phyloP scores from a whole-genome alignment of 139 green algal species.

The Chlorella sp. region DNA sequence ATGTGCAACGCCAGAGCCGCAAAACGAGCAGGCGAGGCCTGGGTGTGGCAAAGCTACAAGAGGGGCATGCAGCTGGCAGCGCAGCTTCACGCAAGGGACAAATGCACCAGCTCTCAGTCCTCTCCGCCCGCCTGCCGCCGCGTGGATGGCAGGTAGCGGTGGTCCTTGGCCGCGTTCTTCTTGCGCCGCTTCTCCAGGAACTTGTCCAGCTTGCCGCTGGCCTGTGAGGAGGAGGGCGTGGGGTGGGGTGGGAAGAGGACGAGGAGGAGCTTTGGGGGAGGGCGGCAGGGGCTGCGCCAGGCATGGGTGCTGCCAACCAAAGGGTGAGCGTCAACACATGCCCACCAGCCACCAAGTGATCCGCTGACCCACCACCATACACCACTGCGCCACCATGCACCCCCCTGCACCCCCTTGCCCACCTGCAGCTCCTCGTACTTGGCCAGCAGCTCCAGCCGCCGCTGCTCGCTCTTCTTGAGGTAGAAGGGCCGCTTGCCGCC shows the following conservation, averaged over 20 bases:
- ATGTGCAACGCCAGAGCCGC: too few relatives aligned
- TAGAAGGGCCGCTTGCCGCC: slow-evolving; percentile 82
- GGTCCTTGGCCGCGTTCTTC: slow-evolving; percentile 91
- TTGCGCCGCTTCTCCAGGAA: slow-evolving; percentile 89
- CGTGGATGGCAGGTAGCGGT: slow-evolving; percentile 71
- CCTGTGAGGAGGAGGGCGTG: background rate
- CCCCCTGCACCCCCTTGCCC: slow-evolving; percentile 72
- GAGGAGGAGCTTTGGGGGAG: background rate
- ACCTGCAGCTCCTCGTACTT: slow-evolving; percentile 87
- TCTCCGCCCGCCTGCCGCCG: slow-evolving; percentile 15
- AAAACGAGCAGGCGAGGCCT: too few relatives aligned
- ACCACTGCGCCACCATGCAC: background rate
- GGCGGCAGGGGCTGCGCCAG: too few relatives aligned
- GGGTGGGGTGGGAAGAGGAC: background rate
- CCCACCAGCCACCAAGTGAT: too few relatives aligned
- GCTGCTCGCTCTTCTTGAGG: slow-evolving; percentile 75
- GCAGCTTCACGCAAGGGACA: too few relatives aligned
- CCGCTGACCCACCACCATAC: background rate
- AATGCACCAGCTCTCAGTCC: too few relatives aligned
- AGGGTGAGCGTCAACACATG: too few relatives aligned
- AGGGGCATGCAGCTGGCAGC: too few relatives aligned
- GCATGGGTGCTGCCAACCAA: too few relatives aligned
- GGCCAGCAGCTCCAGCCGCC: slow-evolving; percentile 70
- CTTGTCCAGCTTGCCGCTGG: slow-evolving; percentile 77
- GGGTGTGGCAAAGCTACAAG: too few relatives aligned